Base-by-base conservation (phyloP, 768 basidiomycete genomes). In the Cystofilobasidium macerans region DNA sequence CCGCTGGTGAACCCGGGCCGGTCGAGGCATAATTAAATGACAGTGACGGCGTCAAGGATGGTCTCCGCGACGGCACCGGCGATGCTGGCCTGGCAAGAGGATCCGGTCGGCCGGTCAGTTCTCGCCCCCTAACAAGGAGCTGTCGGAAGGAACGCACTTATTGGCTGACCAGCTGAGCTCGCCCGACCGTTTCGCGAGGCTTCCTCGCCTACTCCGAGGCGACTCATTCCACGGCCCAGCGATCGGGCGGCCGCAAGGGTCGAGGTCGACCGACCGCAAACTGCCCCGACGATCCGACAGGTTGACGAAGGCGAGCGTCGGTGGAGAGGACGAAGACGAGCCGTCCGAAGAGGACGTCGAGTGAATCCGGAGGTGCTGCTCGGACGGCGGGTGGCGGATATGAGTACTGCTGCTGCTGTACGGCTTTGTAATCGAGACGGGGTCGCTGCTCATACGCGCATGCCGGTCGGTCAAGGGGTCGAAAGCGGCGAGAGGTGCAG, bases 21-120 rank as follows among this genome's bases (percentile, higher is more conserved):
- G 14, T 45, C 30, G 62, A 38, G 8, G 40, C 22, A 28, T 65
- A 57, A 24, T 48, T 36, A 43, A 57, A 62, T 22, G 47, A 59
- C 12, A 67, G 35, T 4, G 65, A 67, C 22, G 65, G 53, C 12
- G 65, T 59, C 30, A 67, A 42, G 5, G 65, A 67, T 8, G 59
- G 32, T 12, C 65, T 59, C n/a, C 65, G 36, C 14, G 47, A 38
- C 12, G 28, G 40, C 7, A 14, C 45, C 0, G 65, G 65, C 8
- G 65, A 67, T 3, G 60, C 26, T 7, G 65, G 65, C 6, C 65
- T 67, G 28, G 8, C 32, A 8, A 35, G 20, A 14, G 18, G 32
- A 1, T 24, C n/a, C 1, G 38, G 43, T 36, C 1, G 22, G 18
- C n/a, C 33, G 3, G 36, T 24, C 20, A n/a, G 9, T n/a, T 40